Evolutionary conservation across 495 filamentous ascomycete species (phyloP).

Genomic region (Penicillium bovifimosum): DNA sequence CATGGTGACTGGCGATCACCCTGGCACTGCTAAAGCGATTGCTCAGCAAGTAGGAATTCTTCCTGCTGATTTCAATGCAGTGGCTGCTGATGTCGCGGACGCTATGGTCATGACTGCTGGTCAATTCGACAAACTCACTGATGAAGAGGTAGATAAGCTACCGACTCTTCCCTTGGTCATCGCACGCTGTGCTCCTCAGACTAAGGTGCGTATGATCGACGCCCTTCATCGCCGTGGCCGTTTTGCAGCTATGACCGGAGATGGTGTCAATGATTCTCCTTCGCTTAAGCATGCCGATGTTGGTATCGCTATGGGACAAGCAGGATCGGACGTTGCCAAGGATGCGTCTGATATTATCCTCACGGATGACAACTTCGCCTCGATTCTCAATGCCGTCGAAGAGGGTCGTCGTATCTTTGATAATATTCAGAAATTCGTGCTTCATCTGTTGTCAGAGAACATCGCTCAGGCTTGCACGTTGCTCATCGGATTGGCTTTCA

Average conservation of each 20-base stretch:
- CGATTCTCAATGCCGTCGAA: slow-evolving; percentile 59
- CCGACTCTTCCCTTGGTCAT: slow-evolving; percentile 58
- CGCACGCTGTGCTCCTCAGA: slow-evolving; percentile 60
- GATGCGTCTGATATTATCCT: slow-evolving; percentile 70
- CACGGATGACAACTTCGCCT: slow-evolving; percentile 70
- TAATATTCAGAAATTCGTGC: slow-evolving; percentile 64
- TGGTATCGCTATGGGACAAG: slow-evolving; percentile 73
- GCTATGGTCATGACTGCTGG: slow-evolving; percentile 57
- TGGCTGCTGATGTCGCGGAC: slow-evolving; percentile 46
- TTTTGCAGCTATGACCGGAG: slow-evolving; percentile 89
- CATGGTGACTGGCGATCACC: slow-evolving; percentile 79
- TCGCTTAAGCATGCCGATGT: slow-evolving; percentile 83
- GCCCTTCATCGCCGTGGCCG: slow-evolving; percentile 66
- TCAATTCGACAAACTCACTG: slow-evolving; percentile 57
- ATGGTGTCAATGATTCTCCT: slow-evolving; percentile 89
- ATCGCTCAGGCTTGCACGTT: slow-evolving; percentile 57
- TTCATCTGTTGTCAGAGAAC: slow-evolving; percentile 59
- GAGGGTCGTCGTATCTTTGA: slow-evolving; percentile 63
- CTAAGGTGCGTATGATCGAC: slow-evolving; percentile 65
- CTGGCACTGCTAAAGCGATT: slow-evolving; percentile 68
- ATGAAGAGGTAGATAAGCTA: slow-evolving; percentile 53
- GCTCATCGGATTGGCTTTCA: slow-evolving; percentile 59
- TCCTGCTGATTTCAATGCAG: slow-evolving; percentile 48
- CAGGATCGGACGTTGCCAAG: slow-evolving; percentile 73
- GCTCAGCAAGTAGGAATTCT: slow-evolving; percentile 72